Evolutionary conservation across 2,329 filamentous ascomycete species (phyloP).

Genomic region (Diaporthe ampelina): DNA sequence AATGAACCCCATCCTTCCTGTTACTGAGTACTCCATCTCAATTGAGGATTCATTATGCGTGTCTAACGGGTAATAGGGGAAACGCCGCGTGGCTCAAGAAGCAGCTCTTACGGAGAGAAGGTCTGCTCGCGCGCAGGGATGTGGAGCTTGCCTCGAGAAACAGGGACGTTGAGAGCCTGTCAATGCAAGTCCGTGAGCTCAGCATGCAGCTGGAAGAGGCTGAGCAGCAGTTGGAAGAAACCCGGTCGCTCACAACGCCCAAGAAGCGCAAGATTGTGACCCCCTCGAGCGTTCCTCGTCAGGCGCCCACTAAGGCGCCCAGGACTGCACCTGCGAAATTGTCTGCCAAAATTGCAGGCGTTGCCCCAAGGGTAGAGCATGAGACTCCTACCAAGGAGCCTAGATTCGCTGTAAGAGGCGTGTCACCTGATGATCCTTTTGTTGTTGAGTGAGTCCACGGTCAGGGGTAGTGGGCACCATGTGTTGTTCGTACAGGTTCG

Average conservation of each 20-base stretch:
- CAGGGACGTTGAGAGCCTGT: not conserved
- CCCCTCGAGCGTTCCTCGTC: conserved; percentile 6
- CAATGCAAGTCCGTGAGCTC: conserved; percentile 2
- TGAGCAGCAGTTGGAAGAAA: conserved; percentile 13
- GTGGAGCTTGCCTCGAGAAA: not conserved
- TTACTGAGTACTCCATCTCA: too few relatives aligned
- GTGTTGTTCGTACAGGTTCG: not conserved
- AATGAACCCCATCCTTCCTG: too few relatives aligned
- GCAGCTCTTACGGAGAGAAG: conserved; percentile 16
- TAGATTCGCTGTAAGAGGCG: not conserved
- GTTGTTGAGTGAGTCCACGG: not conserved
- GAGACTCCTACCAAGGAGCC: conserved; percentile 12
- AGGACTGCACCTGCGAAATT: not conserved
- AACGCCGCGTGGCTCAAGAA: conserved; percentile 30
- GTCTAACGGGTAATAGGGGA: not conserved
- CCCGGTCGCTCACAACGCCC: not conserved
- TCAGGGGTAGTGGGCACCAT: not conserved
- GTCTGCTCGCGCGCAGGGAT: not conserved
- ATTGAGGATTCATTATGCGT: too few relatives aligned
- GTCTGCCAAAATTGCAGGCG: too few relatives aligned
- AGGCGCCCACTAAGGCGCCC: not conserved
- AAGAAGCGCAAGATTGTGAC: conserved; percentile 13
- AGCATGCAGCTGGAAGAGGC: not conserved
- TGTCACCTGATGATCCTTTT: not conserved
- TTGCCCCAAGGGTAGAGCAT: not conserved